Evolutionary conservation across 139 green algal species (phyloP).

Genomic region (Closterium sp.): DNA sequence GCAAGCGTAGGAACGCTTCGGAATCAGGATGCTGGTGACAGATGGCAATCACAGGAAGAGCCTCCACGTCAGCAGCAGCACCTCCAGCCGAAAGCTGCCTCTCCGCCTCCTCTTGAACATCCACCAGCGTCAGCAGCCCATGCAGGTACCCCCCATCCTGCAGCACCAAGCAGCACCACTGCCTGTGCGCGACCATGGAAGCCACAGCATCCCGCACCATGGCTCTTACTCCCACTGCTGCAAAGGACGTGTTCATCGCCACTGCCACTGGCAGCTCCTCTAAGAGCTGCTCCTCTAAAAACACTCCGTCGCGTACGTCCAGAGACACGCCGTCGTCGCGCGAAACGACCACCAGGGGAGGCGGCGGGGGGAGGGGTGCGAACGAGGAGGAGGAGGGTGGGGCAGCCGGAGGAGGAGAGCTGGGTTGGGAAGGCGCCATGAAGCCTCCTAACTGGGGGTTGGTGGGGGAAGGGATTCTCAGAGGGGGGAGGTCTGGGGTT

Average conservation of each 20-base stretch:
- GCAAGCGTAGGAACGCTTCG: background rate
- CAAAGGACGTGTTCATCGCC: constrained; percentile 31
- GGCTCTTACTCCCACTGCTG: background rate
- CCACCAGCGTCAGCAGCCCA: constrained; percentile 38
- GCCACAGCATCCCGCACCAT: constrained; percentile 36
- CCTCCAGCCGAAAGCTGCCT: background rate
- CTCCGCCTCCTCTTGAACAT: constrained; percentile 47
- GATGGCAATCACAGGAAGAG: background rate
- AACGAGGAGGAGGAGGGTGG: background rate
- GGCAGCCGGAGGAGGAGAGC: constrained; percentile 3
- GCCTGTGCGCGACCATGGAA: constrained; percentile 2
- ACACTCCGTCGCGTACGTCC: constrained; percentile 1
- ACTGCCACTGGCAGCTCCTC: constrained; percentile 11
- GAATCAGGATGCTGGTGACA: background rate
- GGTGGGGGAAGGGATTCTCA: background rate
- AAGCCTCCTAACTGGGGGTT: background rate
- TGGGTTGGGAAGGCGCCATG: background rate
- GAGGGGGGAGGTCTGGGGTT: background rate
- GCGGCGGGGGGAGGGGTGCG: background rate
- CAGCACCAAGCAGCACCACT: constrained; percentile 46
- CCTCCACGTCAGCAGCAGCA: background rate
- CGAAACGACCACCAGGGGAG: background rate
- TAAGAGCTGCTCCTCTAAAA: constrained; percentile 34
- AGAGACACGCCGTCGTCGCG: background rate
- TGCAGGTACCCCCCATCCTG: background rate